Percentiles rank a stretch among this genome's conserved stretches.
These are phyloP conservation scores for Cicer arietinum DNA, from an alignment of 306 rosid genomes.

Conservation along the genomic window DNA sequence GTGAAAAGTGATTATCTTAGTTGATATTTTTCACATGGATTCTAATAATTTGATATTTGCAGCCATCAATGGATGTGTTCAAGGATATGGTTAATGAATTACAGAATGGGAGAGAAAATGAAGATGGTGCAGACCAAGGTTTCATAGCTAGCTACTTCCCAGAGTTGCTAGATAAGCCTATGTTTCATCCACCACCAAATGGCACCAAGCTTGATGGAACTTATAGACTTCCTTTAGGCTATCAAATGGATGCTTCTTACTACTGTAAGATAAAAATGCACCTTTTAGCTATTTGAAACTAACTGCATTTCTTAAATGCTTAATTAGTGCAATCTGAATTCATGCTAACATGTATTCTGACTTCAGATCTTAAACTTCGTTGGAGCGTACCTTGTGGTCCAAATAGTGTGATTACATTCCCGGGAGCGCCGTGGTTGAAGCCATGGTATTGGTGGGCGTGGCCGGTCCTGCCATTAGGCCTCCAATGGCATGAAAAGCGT, in stretches of 20 bases:
- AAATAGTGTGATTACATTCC: slow-evolving; percentile 94
- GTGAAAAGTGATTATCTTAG: neutral
- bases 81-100: slow-evolving; percentile 79
- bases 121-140: slow-evolving; percentile 99
- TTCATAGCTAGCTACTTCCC: slow-evolving; percentile 90
- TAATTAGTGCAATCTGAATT: slow-evolving; percentile 9
- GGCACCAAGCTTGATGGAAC: slow-evolving; percentile 80
- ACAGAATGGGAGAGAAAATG: slow-evolving; percentile 70
- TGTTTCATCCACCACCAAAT: slow-evolving; percentile 77
- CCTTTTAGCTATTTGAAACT: neutral
- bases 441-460: slow-evolving; percentile 99
- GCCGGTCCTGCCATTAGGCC: slow-evolving; percentile 94
- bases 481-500: slow-evolving; percentile 85
- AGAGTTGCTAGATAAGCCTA: slow-evolving; percentile 77
- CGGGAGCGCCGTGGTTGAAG: slow-evolving; percentile 95
- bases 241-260: slow-evolving; percentile 99
- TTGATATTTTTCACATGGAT: slow-evolving; percentile 6
- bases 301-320: slow-evolving; percentile 10
- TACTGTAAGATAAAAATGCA: slow-evolving; percentile 41
- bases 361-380: slow-evolving; percentile 72
- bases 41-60: slow-evolving; percentile 43
- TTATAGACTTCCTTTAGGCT: slow-evolving; percentile 91
- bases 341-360: slow-evolving; percentile 1
- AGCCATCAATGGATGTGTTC: slow-evolving; percentile 86
- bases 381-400: slow-evolving; percentile 99